Evolutionary conservation across 2,329 filamentous ascomycete species (phyloP).

Genomic region (Trichoderma lentiforme): DNA sequence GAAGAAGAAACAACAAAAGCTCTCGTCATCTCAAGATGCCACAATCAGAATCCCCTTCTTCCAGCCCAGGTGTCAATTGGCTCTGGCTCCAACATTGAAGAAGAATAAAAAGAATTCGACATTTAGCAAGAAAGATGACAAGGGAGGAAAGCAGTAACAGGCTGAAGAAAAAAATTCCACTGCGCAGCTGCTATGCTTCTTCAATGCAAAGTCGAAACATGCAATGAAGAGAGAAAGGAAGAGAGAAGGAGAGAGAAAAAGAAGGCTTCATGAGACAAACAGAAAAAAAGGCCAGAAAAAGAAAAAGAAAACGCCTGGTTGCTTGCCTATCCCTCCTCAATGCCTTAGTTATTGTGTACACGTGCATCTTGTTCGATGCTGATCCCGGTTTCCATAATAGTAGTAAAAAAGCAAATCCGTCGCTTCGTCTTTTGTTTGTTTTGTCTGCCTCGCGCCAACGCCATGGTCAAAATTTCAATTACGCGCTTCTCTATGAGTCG

Average conservation of each 20-base stretch:
- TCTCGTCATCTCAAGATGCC: not conserved
- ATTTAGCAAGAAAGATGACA: not conserved
- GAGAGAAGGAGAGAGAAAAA: constrained; percentile 22
- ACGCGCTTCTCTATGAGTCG: constrained; percentile 39
- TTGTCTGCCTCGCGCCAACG: constrained; percentile 22
- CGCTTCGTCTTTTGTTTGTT: constrained; percentile 13
- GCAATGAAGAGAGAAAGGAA: constrained; percentile 20
- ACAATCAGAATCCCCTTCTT: not conserved
- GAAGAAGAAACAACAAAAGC: not conserved
- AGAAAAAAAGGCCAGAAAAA: constrained; percentile 7
- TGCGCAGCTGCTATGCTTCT: not conserved
- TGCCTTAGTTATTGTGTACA: constrained; percentile 18
- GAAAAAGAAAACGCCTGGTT: constrained; percentile 15
- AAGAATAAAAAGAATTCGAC: not conserved
- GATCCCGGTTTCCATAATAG: constrained; percentile 2
- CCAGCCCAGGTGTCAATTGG: not conserved
- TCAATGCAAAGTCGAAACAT: not conserved
- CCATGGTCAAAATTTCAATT: constrained; percentile 17
- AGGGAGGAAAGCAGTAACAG: not conserved
- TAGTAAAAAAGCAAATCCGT: constrained; percentile 13
- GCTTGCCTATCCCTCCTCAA: constrained; percentile 14
- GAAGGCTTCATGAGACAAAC: constrained; percentile 9
- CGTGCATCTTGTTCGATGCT: constrained; percentile 16
- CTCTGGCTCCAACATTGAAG: not conserved
- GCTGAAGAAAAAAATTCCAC: not conserved